phyloP scores from a whole-genome alignment of 1,139 yeast genomes.

The Kurtzmaniella natalensis region DNA sequence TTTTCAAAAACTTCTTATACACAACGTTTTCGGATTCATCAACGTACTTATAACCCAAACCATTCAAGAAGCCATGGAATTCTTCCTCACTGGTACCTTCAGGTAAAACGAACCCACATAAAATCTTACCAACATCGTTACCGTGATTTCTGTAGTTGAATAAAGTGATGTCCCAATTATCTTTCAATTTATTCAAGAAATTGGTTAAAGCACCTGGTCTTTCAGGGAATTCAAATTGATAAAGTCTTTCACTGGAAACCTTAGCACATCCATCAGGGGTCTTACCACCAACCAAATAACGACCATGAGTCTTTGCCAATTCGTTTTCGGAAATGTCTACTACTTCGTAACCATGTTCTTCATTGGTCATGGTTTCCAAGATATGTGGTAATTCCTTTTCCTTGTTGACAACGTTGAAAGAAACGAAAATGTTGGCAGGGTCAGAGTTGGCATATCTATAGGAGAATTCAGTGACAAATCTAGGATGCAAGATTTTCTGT shows the following conservation, averaged over 20 bases:
- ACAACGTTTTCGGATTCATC: slow-evolving; percentile 87
- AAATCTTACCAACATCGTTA: slow-evolving; percentile 85
- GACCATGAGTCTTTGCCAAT: slow-evolving; percentile 92
- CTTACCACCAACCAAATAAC: slow-evolving; percentile 93
- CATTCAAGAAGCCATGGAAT: slow-evolving; percentile 63
- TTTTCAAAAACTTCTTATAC: slow-evolving; percentile 64
- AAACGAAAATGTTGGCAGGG: slow-evolving; percentile 76
- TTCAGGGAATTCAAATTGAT: slow-evolving; percentile 93
- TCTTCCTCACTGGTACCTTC: slow-evolving; percentile 55
- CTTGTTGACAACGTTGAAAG: slow-evolving; percentile 78
- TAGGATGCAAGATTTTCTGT: slow-evolving; percentile 74
- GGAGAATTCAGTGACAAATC: slow-evolving; percentile 89
- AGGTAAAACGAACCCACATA: slow-evolving; percentile 88
- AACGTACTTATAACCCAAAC: slow-evolving; percentile 68
- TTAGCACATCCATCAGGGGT: slow-evolving; percentile 31
- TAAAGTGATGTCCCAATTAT: slow-evolving; percentile 85
- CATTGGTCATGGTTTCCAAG: slow-evolving; percentile 31
- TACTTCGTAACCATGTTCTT: slow-evolving; percentile 53
- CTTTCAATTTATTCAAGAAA: slow-evolving; percentile 67
- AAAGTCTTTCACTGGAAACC: slow-evolving; percentile 68
- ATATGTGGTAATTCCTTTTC: slow-evolving; percentile 47
- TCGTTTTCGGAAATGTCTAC: slow-evolving; percentile 87
- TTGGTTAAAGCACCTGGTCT: slow-evolving; percentile 89
- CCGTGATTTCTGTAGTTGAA: slow-evolving; percentile 98
- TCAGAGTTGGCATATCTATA: slow-evolving; percentile 63